Evolutionary conservation across 148 eudicot genomes (phyloP).

Genomic region (Arbutus unedo): DNA sequence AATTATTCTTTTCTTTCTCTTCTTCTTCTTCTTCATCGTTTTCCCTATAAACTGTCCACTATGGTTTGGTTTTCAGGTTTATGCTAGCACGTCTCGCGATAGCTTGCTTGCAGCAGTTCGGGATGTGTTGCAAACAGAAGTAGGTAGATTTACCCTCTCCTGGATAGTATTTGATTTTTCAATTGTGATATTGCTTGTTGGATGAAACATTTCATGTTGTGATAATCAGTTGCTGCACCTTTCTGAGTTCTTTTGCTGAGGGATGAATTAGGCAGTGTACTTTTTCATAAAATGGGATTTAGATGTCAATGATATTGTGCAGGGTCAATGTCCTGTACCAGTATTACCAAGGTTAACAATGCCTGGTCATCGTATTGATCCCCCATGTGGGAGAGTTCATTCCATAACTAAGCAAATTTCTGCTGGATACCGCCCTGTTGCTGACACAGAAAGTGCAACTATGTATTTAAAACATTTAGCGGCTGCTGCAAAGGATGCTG

Average conservation of each 20-base stretch:
- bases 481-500: conserved; percentile 97
- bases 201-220: not conserved
- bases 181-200: not conserved
- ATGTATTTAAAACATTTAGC: conserved; percentile 92
- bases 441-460: conserved; percentile 69
- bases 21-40: not conserved
- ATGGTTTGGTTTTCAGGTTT: conserved; percentile 60
- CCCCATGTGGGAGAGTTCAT: conserved; percentile 89
- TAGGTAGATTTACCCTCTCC: conserved; percentile 55
- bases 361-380: conserved; percentile 99
- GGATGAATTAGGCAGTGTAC: not conserved
- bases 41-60: not conserved
- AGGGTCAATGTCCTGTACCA: conserved; percentile 92
- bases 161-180: conserved; percentile 22
- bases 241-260: conserved; percentile 13
- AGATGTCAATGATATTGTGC: conserved; percentile 26
- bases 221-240: not conserved
- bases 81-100: conserved; percentile 96
- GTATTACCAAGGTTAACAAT: conserved; percentile 86
- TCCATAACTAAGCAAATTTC: conserved; percentile 42
- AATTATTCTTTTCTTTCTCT: not conserved
- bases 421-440: conserved; percentile 38
- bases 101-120: conserved; percentile 95
- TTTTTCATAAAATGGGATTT: conserved; percentile 9
- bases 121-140: conserved; percentile 92